Percentiles rank a stretch among this genome's conserved stretches.
These are phyloP conservation scores for Jackrogersella multiformis DNA, from an alignment of 495 filamentous ascomycete genomes.

Conservation along the genomic window DNA sequence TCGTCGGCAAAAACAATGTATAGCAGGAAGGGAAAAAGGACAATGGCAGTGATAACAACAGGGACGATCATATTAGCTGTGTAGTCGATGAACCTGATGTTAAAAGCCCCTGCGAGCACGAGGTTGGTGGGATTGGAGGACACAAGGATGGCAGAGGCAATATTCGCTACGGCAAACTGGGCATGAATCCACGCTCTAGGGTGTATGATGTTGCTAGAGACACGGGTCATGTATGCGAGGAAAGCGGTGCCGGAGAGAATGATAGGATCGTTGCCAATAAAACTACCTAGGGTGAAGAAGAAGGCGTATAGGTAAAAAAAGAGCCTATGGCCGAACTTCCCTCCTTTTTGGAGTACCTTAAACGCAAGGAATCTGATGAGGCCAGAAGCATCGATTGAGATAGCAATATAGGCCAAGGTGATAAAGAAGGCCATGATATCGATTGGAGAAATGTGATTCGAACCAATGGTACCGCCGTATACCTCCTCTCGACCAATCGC, in stretches of 20 bases:
- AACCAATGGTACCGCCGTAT: conserved; percentile 67
- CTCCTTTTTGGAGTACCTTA: conserved; percentile 71
- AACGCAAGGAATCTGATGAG: conserved; percentile 72
- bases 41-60: conserved; percentile 67
- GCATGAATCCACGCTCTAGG: conserved; percentile 73
- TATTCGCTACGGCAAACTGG: conserved; percentile 74
- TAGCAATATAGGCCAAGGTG: conserved; percentile 76
- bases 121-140: conserved; percentile 78
- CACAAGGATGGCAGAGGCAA: conserved; percentile 72
- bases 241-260: conserved; percentile 75
- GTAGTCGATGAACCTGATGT: conserved; percentile 72
- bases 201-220: conserved; percentile 72
- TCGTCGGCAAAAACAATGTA: conserved; percentile 70
- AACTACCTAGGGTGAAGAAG: conserved; percentile 71
- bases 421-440: conserved; percentile 76
- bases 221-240: conserved; percentile 75
- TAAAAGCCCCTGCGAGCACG: conserved; percentile 73
- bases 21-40: conserved; percentile 70
- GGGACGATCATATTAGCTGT: conserved; percentile 76
- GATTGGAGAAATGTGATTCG: conserved; percentile 66
- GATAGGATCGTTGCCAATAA: conserved; percentile 75
- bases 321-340: conserved; percentile 66
- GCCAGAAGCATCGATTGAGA: conserved; percentile 75
- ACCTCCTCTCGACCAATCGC: conserved; percentile 70
- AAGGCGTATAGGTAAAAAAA: conserved; percentile 75